Evolutionary conservation across 2,329 filamentous ascomycete genomes (phyloP).

Genomic region (Microsporum ferrugineum): DNA sequence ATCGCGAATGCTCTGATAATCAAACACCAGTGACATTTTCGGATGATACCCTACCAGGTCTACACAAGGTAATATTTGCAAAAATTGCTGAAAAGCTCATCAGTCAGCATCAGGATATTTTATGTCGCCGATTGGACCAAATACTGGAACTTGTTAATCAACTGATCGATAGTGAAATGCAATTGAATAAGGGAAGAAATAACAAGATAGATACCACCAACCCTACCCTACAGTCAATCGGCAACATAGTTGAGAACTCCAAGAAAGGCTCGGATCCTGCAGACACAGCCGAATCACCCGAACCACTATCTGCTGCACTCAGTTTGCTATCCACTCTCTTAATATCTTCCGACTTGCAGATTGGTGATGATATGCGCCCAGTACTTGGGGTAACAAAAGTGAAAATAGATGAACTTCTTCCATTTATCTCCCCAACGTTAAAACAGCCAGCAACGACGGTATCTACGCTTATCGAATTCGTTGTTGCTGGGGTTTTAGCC

Average conservation of each 20-base stretch:
- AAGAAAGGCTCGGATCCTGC: slow-evolving; percentile 5
- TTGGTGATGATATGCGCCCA: slow-evolving; percentile 22
- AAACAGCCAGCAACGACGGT: slow-evolving; percentile 31
- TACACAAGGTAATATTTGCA: slow-evolving; percentile 30
- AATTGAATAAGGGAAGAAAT: slow-evolving; percentile 4
- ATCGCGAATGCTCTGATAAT: slow-evolving; percentile 3
- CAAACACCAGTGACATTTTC: slow-evolving; percentile 6
- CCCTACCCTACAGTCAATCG: slow-evolving; percentile 23
- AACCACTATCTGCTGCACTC: slow-evolving; percentile 32
- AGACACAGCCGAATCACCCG: slow-evolving; percentile 19
- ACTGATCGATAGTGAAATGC: slow-evolving; percentile 28
- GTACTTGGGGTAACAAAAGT: slow-evolving; percentile 25
- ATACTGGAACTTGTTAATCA: slow-evolving; percentile 34
- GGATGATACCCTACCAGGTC: slow-evolving; percentile 20
- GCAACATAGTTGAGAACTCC: slow-evolving; percentile 24
- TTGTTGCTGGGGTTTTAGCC: slow-evolving; percentile 19
- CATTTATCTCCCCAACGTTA: slow-evolving; percentile 23
- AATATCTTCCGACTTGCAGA: slow-evolving; percentile 31
- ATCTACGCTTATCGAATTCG: slow-evolving; percentile 34
- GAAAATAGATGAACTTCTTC: slow-evolving; percentile 27
- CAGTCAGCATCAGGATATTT: slow-evolving; percentile 32
- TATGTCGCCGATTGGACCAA: slow-evolving; percentile 30
- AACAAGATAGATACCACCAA: neutral
- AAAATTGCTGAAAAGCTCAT: slow-evolving; percentile 34
- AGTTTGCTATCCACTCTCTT: slow-evolving; percentile 34